These are phyloP conservation scores for Mycena galericulata DNA, from an alignment of 768 basidiomycete species.

Conservation along the genomic window DNA sequence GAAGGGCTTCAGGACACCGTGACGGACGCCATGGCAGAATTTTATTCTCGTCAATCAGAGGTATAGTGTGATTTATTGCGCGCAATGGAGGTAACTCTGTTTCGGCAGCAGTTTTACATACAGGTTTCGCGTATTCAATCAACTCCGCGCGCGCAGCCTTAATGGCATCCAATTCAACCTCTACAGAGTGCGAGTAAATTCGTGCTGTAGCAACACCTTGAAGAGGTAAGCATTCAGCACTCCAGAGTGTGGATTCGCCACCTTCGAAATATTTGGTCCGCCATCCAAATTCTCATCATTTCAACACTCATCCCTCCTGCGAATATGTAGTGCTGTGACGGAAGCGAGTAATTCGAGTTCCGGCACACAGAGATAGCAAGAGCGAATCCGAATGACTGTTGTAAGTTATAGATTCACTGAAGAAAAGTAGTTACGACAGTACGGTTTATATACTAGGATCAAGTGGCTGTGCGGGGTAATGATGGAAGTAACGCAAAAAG, in stretches of 20 bases:
- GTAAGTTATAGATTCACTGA: not conserved
- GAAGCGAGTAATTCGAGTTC: not conserved
- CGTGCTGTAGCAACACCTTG: constrained; percentile 3
- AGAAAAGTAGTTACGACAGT: not conserved
- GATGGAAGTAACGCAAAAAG: too few relatives aligned
- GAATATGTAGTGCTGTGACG: too few relatives aligned
- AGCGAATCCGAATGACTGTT: not conserved
- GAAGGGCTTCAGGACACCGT: constrained; percentile 35
- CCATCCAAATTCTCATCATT: too few relatives aligned
- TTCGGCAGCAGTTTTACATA: constrained; percentile 36
- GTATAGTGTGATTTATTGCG: constrained; percentile 42
- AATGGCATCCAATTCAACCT: not conserved
- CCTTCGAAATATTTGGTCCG: too few relatives aligned
- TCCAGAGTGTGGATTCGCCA: too few relatives aligned
- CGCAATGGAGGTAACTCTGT: constrained; percentile 40
- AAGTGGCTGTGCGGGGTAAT: too few relatives aligned
- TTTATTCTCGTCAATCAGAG: constrained; percentile 40
- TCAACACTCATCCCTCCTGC: too few relatives aligned
- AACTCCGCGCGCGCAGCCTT: not conserved
- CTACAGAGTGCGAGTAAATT: not conserved
- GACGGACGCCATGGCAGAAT: constrained; percentile 40
- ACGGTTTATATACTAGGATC: not conserved
- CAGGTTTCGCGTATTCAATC: constrained; percentile 17
- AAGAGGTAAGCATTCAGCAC: constrained; percentile 8
- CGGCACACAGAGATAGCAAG: not conserved